Evolutionary conservation across 768 basidiomycete species (phyloP), one percentile per base, ranked within the genome.

Genomic region (Cytidiella melzeri): DNA sequence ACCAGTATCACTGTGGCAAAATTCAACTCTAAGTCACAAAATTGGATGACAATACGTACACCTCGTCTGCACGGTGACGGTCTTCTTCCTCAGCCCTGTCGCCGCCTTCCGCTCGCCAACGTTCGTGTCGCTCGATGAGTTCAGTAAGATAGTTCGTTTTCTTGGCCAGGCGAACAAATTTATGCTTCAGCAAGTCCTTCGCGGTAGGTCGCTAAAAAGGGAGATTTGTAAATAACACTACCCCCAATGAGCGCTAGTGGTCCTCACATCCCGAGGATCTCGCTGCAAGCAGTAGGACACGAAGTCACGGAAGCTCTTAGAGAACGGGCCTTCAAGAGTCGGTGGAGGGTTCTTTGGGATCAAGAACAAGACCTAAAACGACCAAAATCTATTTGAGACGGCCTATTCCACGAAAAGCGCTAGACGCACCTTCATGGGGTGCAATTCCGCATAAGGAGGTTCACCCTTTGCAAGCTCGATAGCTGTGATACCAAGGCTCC

Each of bases 261-360:
- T 19, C 71, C 83, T 54, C 61, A 93, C 92, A 61, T 92, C 88
- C 62, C 84, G 80, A 24, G 96, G 94, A 70, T 99, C 96, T 40
- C 96, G 79, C 58, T 95, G 92, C 34, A 99, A 70, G 67, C 96
- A 99, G 51, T 84, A 84, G 0, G 88, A 74, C 12, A 99, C 91
- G 64, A 99, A 99, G 50, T 98, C 96, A 57, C 84, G 77, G 72
- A 99, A 99, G 4, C 87, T 76, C 61, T 90, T 92, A 2, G 92
- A 92, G 69, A 97, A 99, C 56, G 83, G 83, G 27, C 83, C 85
- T 53, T 97, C 96, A 38, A 99, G 73, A 19, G 77, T 78, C 10
- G 96, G 96, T 1, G 96, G 96, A 2, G 90, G 83, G 58, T 98
- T 98, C 74, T 97, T 97, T 13, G 96, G 96, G 49, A 99, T 99